phyloP scores from a whole-genome alignment of 768 basidiomycete genomes.

The Glaciozyma martinii region DNA sequence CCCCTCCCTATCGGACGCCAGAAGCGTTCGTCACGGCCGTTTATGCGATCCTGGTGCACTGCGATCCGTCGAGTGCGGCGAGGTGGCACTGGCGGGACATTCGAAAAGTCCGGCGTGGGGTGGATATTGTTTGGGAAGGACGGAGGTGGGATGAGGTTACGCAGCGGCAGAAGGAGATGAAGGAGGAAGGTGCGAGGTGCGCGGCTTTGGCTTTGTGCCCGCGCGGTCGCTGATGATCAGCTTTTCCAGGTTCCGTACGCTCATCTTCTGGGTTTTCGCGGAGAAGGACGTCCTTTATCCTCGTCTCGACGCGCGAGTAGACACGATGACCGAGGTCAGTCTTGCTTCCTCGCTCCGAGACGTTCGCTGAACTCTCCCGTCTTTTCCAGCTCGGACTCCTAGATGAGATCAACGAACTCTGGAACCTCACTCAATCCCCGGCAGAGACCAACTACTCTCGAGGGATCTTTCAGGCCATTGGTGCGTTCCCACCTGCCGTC shows the following conservation, averaged over 20 bases:
- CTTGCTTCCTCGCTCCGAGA: background rate
- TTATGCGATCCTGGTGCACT: slow-evolving; percentile 53
- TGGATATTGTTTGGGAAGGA: slow-evolving; percentile 66
- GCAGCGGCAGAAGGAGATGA: slow-evolving; percentile 50
- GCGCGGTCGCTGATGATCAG: background rate
- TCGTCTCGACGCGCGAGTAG: slow-evolving; percentile 69
- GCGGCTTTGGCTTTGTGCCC: background rate
- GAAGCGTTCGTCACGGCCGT: slow-evolving; percentile 38
- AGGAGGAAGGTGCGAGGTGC: slow-evolving; percentile 23
- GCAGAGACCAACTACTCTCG: slow-evolving; percentile 54
- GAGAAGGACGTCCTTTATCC: slow-evolving; percentile 53
- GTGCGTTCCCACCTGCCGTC: slow-evolving; percentile 41
- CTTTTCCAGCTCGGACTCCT: slow-evolving; percentile 60
- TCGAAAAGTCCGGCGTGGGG: slow-evolving; percentile 71
- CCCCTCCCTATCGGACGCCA: slow-evolving; percentile 10
- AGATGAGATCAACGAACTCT: slow-evolving; percentile 54
- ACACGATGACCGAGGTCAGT: slow-evolving; percentile 76
- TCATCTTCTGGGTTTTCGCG: slow-evolving; percentile 87
- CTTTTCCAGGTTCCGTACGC: slow-evolving; percentile 59
- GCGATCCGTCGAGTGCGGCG: slow-evolving; percentile 65
- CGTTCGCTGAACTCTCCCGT: background rate
- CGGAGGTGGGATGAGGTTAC: slow-evolving; percentile 60
- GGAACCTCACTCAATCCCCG: slow-evolving; percentile 20
- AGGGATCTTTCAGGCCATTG: slow-evolving; percentile 92
- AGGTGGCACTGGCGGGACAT: slow-evolving; percentile 97